Evolutionary conservation across 139 green algal genomes (phyloP), one percentile per base, ranked within the genome.

Genomic region (Chlorella vulgaris): DNA sequence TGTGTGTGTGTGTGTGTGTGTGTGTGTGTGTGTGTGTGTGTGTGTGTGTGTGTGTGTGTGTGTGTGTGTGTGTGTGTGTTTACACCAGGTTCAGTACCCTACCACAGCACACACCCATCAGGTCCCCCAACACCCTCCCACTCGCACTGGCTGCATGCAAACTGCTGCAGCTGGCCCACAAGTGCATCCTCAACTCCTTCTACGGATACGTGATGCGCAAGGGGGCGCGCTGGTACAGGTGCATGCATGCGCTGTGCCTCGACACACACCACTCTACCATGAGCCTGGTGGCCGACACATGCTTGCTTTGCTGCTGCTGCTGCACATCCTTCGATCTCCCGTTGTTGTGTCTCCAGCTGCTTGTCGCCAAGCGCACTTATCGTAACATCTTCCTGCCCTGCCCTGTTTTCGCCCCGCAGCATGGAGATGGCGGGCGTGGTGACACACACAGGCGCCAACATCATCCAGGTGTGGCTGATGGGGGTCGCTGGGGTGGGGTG

Each of bases 361-460:
- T n/a, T n/a, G n/a, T n/a, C 15, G 50, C 50, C 15, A 15, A 19
- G 50, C 15, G 50, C 50, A 28, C 19, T 60, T 19, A 60, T 60
- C 50, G 15, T 15, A 15, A 60, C 50, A 15, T 19, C 50, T 19
- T 60, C 15, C 50, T 19, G 50, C 50, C 50, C 50, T 15, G 15
- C 15, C 19, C 50, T 19, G 15, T 19, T n/a, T n/a, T n/a, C n/a
- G n/a, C n/a, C n/a, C n/a, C n/a, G 58, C 58, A 69, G 86, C 78
- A 99, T 99, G 96, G 96, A 99, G 88, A 99, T 99, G 96, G 96
- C 96, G 18, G 96, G 96, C 18, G 96, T 98, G 51, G 95, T 98
- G 22, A 99, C 96, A 7, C 94, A 98, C 91, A 98, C 94, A 36
- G 96, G 96, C 6, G 96, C 96, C 21, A 93, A 96, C 69, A 98